Evolutionary conservation across 768 basidiomycete species (phyloP).

Genomic region (Pulveroboletus sp.): DNA sequence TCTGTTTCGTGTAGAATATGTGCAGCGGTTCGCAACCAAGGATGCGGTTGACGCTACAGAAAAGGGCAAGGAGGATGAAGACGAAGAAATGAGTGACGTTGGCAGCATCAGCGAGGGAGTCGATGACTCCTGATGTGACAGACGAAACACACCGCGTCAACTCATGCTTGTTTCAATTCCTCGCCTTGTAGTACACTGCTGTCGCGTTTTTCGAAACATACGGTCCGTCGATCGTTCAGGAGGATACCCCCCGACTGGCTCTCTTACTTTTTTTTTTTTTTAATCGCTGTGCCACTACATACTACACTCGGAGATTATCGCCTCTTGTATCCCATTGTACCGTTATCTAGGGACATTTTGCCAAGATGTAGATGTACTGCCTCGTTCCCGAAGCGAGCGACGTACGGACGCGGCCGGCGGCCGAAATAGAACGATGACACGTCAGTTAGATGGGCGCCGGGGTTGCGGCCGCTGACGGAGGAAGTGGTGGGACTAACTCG

Average conservation of each 20-base stretch:
- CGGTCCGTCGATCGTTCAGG: constrained; percentile 16
- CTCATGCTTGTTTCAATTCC: constrained; percentile 6
- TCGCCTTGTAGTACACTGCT: constrained; percentile 11
- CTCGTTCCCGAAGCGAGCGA: constrained; percentile 4
- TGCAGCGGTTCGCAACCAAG: constrained; percentile 91
- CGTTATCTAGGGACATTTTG: constrained; percentile 27
- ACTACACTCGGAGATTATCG: constrained; percentile 23
- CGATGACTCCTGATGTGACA: constrained; percentile 37
- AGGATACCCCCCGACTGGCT: constrained; percentile 27
- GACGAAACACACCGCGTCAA: constrained; percentile 11
- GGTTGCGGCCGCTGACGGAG: constrained; percentile 27
- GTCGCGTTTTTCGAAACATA: constrained; percentile 16
- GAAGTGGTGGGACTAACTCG: constrained; percentile 54
- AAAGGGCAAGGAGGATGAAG: constrained; percentile 61
- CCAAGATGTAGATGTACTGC: constrained; percentile 13
- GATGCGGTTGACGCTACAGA: constrained; percentile 80
- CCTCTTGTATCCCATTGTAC: constrained; percentile 26
- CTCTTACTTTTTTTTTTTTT: constrained; percentile 8
- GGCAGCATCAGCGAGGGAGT: constrained; percentile 74
- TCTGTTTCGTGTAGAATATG: constrained; percentile 67
- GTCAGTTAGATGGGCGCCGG: constrained; percentile 22
- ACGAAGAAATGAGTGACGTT: constrained; percentile 86
- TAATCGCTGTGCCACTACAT: constrained; percentile 21
- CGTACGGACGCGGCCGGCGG: background rate
- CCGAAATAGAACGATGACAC: constrained; percentile 5